phyloP scores from a whole-genome alignment of 169 alveolate genomes.

The Cryptosporidium baileyi region DNA sequence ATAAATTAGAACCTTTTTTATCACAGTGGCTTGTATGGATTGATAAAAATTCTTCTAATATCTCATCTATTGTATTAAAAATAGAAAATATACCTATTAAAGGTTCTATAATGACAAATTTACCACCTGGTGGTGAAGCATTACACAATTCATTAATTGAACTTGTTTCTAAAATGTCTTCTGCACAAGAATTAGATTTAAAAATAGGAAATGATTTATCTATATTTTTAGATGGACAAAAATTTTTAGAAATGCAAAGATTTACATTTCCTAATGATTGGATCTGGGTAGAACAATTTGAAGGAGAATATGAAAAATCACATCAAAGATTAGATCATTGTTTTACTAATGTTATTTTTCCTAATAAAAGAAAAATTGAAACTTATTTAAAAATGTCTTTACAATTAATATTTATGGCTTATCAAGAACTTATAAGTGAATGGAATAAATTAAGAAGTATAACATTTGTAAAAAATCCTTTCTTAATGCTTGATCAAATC shows the following conservation, averaged over 20 bases:
- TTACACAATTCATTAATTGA: constrained; percentile 73
- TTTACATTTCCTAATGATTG: constrained; percentile 90
- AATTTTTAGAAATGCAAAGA: constrained; percentile 89
- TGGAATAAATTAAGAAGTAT: constrained; percentile 24
- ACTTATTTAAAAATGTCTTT: not conserved
- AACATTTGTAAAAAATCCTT: constrained; percentile 41
- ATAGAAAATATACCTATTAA: constrained; percentile 76
- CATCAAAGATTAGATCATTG: constrained; percentile 76
- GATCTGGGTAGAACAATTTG: constrained; percentile 90
- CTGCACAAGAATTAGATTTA: constrained; percentile 88
- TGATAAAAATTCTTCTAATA: constrained; percentile 71
- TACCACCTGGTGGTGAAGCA: constrained; percentile 77
- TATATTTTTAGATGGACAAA: constrained; percentile 85
- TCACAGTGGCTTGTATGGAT: constrained; percentile 72
- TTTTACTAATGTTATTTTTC: constrained; percentile 1
- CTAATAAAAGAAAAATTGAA: constrained; percentile 35
- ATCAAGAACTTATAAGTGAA: constrained; percentile 3
- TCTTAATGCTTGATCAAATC: constrained; percentile 34
- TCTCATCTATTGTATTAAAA: constrained; percentile 72
- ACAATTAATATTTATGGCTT: not conserved
- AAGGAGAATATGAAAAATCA: constrained; percentile 91
- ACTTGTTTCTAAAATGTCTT: constrained; percentile 85
- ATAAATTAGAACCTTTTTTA: constrained; percentile 27
- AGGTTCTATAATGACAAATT: constrained; percentile 74
- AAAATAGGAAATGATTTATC: constrained; percentile 86